These are phyloP conservation scores for Silybum marianum DNA, from an alignment of 129 eudicot genomes.

Conservation along the genomic window DNA sequence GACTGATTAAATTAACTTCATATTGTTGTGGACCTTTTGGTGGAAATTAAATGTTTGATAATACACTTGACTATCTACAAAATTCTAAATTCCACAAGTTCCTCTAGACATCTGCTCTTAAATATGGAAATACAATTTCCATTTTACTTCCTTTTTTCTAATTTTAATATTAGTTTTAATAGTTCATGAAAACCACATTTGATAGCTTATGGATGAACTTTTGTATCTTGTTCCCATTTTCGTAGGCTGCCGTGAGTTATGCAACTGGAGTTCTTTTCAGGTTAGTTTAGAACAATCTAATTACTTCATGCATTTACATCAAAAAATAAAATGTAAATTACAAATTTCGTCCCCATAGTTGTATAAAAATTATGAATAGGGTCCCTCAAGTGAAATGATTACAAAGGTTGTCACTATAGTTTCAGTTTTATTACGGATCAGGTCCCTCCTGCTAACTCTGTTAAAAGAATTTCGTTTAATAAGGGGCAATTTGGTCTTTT, in stretches of 20 bases:
- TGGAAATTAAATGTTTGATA: neutral
- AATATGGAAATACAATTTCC: neutral
- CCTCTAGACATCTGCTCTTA: neutral
- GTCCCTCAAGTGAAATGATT: neutral
- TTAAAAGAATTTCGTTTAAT: too few species aligned
- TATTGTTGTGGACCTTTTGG: neutral
- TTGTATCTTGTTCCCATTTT: constrained; percentile 22
- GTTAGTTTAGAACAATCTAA: constrained; percentile 41
- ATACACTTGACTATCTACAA: neutral
- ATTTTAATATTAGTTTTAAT: neutral
- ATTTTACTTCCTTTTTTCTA: neutral
- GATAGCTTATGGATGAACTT: constrained; percentile 22
- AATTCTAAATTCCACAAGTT: neutral
- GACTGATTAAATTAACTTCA: neutral
- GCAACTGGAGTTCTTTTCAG: constrained; percentile 85
- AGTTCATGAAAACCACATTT: neutral
- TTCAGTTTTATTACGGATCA: neutral
- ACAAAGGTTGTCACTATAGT: neutral
- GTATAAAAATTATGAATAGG: neutral
- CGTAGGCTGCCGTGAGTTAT: constrained; percentile 91
- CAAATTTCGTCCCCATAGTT: neutral
- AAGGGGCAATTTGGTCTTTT: neutral
- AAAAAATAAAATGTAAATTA: neutral
- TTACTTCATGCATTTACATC: neutral
- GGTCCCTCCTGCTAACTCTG: neutral